A percentile compares a stretch with the other conserved stretches of the same genome.
phyloP scores from a whole-genome alignment of 2,329 filamentous ascomycete genomes.

The Onygenales sp. region DNA sequence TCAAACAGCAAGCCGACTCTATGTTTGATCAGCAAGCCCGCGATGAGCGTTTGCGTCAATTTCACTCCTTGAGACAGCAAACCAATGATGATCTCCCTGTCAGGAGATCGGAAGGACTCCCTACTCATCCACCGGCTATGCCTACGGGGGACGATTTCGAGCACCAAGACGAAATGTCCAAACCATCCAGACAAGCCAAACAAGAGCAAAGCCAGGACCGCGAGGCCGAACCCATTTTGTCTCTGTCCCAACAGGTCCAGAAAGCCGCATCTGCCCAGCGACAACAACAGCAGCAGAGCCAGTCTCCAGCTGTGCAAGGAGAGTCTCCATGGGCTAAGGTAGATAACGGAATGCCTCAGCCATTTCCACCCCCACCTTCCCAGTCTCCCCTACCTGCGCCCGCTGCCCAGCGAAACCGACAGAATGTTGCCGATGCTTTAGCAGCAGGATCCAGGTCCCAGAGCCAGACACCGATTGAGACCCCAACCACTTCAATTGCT shows the following conservation, averaged over 20 bases:
- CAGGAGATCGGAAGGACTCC: conserved; percentile 29
- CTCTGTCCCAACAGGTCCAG: conserved; percentile 75
- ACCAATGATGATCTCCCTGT: conserved; percentile 39
- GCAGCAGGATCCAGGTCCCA: conserved; percentile 59
- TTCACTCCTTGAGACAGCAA: conserved; percentile 65
- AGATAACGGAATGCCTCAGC: conserved; percentile 56
- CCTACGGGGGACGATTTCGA: conserved; percentile 17
- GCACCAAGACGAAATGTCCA: conserved; percentile 18
- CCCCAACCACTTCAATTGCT: conserved; percentile 64
- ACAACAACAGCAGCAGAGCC: conserved; percentile 28
- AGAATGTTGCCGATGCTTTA: conserved; percentile 70
- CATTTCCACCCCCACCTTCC: conserved; percentile 62
- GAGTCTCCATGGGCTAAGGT: conserved; percentile 51
- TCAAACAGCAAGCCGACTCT: conserved; percentile 28
- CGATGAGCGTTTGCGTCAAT: conserved; percentile 69
- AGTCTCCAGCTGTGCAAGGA: conserved; percentile 29
- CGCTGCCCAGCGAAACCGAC: conserved; percentile 72
- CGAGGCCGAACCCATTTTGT: conserved; percentile 46
- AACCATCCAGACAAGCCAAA: conserved; percentile 17
- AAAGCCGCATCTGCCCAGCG: conserved; percentile 49
- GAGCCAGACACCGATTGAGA: conserved; percentile 63
- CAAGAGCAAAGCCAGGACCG: conserved; percentile 13
- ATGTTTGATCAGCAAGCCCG: conserved; percentile 43
- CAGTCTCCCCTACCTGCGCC: conserved; percentile 79
- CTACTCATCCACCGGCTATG: conserved; percentile 29